phyloP scores from a whole-genome alignment of 257 asterid species.

The Gynochthodes officinalis region DNA sequence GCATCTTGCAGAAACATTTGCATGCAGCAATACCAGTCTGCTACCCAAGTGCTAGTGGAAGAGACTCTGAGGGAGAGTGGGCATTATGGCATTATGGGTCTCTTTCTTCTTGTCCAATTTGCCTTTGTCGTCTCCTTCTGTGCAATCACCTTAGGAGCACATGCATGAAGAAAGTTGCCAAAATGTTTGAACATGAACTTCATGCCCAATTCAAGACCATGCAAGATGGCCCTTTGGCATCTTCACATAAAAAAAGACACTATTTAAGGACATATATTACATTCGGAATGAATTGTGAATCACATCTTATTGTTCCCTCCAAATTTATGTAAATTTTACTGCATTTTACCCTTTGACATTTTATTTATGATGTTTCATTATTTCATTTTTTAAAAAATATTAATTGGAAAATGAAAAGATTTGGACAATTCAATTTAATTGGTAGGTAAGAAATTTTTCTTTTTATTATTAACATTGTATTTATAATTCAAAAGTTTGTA shows the following conservation, averaged over 20 bases:
- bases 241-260: not conserved
- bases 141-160: not conserved
- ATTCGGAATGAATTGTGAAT: not conserved
- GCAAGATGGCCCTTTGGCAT: not conserved
- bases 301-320: not conserved
- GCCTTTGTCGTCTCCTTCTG: not conserved
- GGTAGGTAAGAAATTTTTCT: too few relatives aligned
- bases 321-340: not conserved
- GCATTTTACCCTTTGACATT: too few relatives aligned
- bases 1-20: too few relatives aligned
- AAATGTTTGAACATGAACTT: not conserved
- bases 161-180: constrained; percentile 5
- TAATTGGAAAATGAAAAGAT: too few relatives aligned
- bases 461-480: too few relatives aligned
- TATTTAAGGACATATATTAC: too few relatives aligned
- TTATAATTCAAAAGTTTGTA: too few relatives aligned
- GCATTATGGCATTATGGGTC: not conserved
- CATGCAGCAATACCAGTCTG: too few relatives aligned
- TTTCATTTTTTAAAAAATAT: too few relatives aligned
- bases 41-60: not conserved
- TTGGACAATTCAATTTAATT: too few relatives aligned
- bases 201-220: not conserved
- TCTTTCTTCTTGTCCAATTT: not conserved
- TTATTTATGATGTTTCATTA: too few relatives aligned
- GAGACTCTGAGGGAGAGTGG: not conserved